phyloP scores from a whole-genome alignment of 1,139 yeast genomes.

The Blastobotrys raffinosifermentans region DNA sequence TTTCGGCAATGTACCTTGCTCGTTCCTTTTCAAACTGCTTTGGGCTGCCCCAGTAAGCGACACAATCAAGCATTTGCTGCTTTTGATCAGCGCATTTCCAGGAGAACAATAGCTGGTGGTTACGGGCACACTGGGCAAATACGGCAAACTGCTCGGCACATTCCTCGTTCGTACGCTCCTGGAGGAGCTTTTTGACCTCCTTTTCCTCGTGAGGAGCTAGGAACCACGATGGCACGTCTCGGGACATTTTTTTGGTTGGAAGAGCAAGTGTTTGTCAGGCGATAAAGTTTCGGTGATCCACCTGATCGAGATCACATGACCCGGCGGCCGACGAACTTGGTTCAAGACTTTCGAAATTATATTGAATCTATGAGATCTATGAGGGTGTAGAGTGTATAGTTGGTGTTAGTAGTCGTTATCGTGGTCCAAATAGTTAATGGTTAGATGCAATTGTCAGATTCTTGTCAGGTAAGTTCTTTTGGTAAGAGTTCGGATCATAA shows the following conservation, averaged over 20 bases:
- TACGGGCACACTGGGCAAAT: constrained; percentile 50
- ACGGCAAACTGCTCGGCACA: constrained; percentile 53
- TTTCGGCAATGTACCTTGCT: constrained; percentile 37
- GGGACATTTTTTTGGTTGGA: constrained; percentile 1
- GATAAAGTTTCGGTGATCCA: too few relatives aligned
- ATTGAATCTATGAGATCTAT: too few relatives aligned
- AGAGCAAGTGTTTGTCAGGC: too few relatives aligned
- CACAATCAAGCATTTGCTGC: constrained; percentile 65
- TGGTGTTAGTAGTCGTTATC: too few relatives aligned
- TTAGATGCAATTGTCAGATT: too few relatives aligned
- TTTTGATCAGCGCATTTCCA: constrained; percentile 53
- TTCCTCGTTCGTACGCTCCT: constrained; percentile 60
- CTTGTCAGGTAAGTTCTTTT: too few relatives aligned
- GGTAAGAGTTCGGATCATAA: too few relatives aligned
- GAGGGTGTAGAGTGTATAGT: too few relatives aligned
- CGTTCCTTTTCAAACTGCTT: constrained; percentile 63
- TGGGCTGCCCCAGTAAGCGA: constrained; percentile 56
- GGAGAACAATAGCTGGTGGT: constrained; percentile 49
- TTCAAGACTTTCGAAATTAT: too few relatives aligned
- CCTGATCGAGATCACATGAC: too few relatives aligned
- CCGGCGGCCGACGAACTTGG: too few relatives aligned
- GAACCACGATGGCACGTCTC: constrained; percentile 69
- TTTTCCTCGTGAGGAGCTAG: constrained; percentile 83
- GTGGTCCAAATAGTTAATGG: too few relatives aligned
- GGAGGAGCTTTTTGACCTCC: constrained; percentile 71